Percentiles rank a stretch among this genome's conserved stretches.
These are phyloP conservation scores for Ascochyta koolunga DNA, from an alignment of 2,329 filamentous ascomycete species.

Conservation along the genomic window DNA sequence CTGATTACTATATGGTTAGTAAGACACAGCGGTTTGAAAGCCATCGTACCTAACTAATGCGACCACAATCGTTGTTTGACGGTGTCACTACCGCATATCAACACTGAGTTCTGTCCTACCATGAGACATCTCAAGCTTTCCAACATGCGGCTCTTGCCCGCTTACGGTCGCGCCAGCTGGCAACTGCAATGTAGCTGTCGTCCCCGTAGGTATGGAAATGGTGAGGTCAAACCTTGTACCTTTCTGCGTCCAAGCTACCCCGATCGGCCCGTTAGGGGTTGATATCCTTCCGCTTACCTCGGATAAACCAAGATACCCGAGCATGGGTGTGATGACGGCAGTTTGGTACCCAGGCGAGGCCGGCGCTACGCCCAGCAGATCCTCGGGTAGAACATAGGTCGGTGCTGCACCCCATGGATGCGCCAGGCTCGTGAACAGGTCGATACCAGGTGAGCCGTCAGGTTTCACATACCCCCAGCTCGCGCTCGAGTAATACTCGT, in stretches of 20 bases:
- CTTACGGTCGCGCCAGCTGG: not conserved
- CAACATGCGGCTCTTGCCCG: not conserved
- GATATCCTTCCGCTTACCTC: constrained; percentile 2
- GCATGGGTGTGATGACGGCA: not conserved
- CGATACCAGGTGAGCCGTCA: constrained; percentile 49
- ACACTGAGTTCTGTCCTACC: not conserved
- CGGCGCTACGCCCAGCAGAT: constrained; percentile 22
- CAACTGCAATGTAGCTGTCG: not conserved
- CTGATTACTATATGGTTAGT: too few species aligned
- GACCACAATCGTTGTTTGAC: not conserved
- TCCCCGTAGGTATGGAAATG: not conserved
- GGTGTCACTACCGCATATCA: not conserved
- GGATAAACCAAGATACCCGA: not conserved
- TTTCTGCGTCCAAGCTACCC: constrained; percentile 1
- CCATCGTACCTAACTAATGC: not conserved
- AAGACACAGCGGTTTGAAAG: too few species aligned
- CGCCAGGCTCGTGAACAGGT: constrained; percentile 51
- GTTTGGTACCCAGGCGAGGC: constrained; percentile 17
- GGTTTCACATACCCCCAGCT: constrained; percentile 55
- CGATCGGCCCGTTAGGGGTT: not conserved
- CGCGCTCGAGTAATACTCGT: constrained; percentile 47
- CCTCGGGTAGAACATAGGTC: constrained; percentile 50
- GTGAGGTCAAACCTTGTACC: not conserved
- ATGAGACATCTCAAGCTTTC: not conserved
- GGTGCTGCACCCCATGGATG: constrained; percentile 56